Conservation (phyloP, 805 yeast genomes). For the Yarrowia sp. region DNA sequence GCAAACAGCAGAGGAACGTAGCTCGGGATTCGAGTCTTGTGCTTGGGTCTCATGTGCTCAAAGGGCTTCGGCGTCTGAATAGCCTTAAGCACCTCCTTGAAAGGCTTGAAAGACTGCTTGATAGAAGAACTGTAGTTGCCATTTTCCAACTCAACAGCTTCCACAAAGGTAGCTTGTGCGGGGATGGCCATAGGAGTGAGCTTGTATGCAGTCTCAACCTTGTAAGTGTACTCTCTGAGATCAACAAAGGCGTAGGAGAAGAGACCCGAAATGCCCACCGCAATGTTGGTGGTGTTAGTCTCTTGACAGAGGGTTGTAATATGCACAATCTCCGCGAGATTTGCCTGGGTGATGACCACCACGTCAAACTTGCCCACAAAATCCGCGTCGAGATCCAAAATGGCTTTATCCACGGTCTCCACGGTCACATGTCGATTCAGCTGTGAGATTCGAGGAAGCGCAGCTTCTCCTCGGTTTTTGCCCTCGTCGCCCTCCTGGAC, state of each 20-base stretch:
- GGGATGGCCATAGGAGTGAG: slow-evolving; percentile 40
- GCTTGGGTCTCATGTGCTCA: not conserved
- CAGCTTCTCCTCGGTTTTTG: slow-evolving; percentile 50
- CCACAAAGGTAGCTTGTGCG: slow-evolving; percentile 39
- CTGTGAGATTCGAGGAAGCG: slow-evolving; percentile 56
- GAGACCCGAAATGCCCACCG: slow-evolving; percentile 69
- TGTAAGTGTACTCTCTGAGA: slow-evolving; percentile 55
- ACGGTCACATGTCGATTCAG: slow-evolving; percentile 77
- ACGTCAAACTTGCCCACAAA: slow-evolving; percentile 60
- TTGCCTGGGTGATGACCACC: slow-evolving; percentile 67
- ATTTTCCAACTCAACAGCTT: not conserved
- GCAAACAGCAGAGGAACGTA: not conserved
- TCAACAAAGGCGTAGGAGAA: slow-evolving; percentile 82
- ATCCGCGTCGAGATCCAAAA: slow-evolving; percentile 33
- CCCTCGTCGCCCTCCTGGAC: slow-evolving; percentile 57
- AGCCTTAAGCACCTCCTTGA: not conserved
- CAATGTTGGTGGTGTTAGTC: slow-evolving; percentile 61
- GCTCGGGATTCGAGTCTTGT: not conserved
- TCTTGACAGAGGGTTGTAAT: slow-evolving; percentile 58
- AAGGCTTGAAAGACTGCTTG: not conserved
- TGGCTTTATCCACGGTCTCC: slow-evolving; percentile 40
- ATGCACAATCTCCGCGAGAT: slow-evolving; percentile 25
- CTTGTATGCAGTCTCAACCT: slow-evolving; percentile 28
- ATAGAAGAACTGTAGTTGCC: not conserved
- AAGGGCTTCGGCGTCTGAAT: not conserved